Percentiles rank a stretch among this genome's conserved stretches.
phyloP scores from a whole-genome alignment of 352 stramenopile genomes.

The Elongisporangium undulatum region DNA sequence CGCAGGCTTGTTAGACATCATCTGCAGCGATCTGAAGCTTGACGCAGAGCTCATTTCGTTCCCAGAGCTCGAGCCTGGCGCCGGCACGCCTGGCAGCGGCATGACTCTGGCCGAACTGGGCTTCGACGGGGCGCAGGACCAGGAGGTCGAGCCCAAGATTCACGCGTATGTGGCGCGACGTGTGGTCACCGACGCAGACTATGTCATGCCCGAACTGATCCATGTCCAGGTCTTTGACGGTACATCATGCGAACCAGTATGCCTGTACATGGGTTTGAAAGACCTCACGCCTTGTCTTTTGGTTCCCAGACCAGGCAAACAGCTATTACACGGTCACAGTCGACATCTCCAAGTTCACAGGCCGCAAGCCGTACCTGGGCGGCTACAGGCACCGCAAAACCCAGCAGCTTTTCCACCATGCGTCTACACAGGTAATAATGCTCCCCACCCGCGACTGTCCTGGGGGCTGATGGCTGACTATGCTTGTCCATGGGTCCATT shows the following conservation, averaged over 20 bases:
- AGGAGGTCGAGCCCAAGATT: constrained; percentile 28
- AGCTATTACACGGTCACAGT: constrained; percentile 53
- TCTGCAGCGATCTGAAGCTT: constrained; percentile 62
- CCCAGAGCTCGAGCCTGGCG: constrained; percentile 33
- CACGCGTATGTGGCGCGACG: constrained; percentile 44
- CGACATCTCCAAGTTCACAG: constrained; percentile 69
- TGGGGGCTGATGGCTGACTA: background rate
- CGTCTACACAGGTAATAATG: constrained; percentile 60
- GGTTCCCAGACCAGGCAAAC: constrained; percentile 34
- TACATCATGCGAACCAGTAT: constrained; percentile 8
- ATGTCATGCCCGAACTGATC: constrained; percentile 82
- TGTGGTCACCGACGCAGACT: constrained; percentile 37
- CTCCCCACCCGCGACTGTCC: background rate
- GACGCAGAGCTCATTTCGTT: constrained; percentile 53
- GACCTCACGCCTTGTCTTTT: background rate
- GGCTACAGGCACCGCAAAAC: constrained; percentile 88
- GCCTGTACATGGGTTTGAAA: background rate
- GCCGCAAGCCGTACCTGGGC: constrained; percentile 84
- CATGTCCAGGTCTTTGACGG: constrained; percentile 72
- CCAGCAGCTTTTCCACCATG: constrained; percentile 89
- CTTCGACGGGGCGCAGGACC: constrained; percentile 20
- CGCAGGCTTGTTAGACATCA: constrained; percentile 38
- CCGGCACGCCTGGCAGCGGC: constrained; percentile 23
- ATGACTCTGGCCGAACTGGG: constrained; percentile 33
- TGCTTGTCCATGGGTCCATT: constrained; percentile 1